Conservation (phyloP, 805 yeast species). For the Starmerella riodocensis region DNA sequence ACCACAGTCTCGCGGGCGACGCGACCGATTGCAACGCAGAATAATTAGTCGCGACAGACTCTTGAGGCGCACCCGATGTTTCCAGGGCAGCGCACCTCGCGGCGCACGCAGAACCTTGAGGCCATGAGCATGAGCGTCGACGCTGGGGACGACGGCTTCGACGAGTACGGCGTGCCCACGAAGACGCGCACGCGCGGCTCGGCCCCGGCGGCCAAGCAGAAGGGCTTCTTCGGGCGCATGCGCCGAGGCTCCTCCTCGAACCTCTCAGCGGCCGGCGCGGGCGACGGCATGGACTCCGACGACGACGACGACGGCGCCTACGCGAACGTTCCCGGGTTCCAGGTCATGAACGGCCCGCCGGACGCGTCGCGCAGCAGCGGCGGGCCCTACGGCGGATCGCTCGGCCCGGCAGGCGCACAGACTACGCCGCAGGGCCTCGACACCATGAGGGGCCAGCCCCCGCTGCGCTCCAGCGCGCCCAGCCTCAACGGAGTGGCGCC, state of each 20-base stretch:
- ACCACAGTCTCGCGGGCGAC: too few relatives aligned
- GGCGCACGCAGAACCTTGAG: constrained; percentile 12
- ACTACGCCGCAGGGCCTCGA: background rate
- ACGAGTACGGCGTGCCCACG: constrained; percentile 22
- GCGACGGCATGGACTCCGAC: constrained; percentile 20
- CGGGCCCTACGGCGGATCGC: background rate
- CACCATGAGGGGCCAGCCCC: too few relatives aligned
- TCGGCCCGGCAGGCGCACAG: background rate
- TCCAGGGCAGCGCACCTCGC: constrained; percentile 14
- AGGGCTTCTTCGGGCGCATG: constrained; percentile 20
- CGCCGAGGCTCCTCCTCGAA: constrained; percentile 10
- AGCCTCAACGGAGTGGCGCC: background rate
- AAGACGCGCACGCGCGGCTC: constrained; percentile 1
- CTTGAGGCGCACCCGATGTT: constrained; percentile 5
- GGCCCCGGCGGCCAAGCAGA: constrained; percentile 2
- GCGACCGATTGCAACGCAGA: too few relatives aligned
- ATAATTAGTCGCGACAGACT: too few relatives aligned
- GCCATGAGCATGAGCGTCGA: constrained; percentile 2
- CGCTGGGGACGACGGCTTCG: constrained; percentile 16
- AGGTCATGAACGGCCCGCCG: background rate
- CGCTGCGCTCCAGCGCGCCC: background rate
- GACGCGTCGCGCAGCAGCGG: background rate
- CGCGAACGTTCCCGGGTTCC: constrained; percentile 4
- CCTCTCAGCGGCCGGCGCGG: too few relatives aligned
- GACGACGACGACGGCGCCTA: constrained; percentile 21